Evolutionary conservation across 768 basidiomycete genomes (phyloP), one percentile per base, ranked within the genome.

Genomic region (Leccinum rimulosum): DNA sequence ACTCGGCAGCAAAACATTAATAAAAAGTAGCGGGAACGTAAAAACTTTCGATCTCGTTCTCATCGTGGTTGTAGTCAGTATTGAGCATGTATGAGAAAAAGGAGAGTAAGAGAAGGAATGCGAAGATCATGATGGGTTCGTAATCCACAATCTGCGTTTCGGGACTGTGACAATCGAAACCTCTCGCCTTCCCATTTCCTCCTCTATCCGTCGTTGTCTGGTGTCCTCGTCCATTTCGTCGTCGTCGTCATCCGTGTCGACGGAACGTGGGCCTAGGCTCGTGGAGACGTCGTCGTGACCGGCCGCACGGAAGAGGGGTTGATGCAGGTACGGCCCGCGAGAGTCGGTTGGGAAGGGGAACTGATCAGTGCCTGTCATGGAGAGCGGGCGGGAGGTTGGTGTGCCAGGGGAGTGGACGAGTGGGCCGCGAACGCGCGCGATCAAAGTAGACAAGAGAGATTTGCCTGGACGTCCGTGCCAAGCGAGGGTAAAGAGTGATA

Each of bases 131-230:
- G 77, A 75, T 14, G 88, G 89, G 72, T 93, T 93, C 54, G 83
- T 80, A 51, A 93, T 81, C 79, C 84, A 85, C 57, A 93, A 74
- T 67, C 82, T 85, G 64, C 89, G 88, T 69, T 84, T 86, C 19
- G 91, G 91, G 12, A 85, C 82, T 47, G 84, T 80, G 61, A 93
- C 83, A 66, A 93, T 90, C n/a, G 88, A 88, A 31, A 93, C 89
- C 63, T 93, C 89, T 52, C 91, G 82, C 64, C 90, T 79, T 40
- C 79, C 84, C 82, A 93, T 89, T 72, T 93, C 91, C 58, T 88
- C 86, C 69, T 93, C 91, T 35, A 92, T 91, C 64, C 83, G 78
- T 59, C 84, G 79, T 70, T 91, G 90, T 60, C 85, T 78, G 12
- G 84, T 80, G 52, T 87, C 84, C 62, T 92, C 90, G 63, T 92